A percentile compares a stretch with the other conserved stretches of the same genome.
phyloP scores from a whole-genome alignment of 2,329 filamentous ascomycete species.

The Aspergillus unguis region DNA sequence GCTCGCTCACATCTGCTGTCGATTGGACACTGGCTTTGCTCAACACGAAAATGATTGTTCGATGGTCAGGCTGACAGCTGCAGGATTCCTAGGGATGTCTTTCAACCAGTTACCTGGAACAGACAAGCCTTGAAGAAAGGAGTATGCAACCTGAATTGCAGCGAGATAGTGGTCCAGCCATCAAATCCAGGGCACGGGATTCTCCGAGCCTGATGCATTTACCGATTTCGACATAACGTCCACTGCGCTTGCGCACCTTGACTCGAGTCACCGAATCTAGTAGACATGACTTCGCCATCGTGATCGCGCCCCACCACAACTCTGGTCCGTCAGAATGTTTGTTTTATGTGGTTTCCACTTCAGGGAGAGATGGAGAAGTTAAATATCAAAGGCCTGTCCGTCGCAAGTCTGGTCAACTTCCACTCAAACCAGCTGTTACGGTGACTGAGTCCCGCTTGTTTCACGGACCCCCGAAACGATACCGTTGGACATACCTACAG shows the following conservation, averaged over 20 bases:
- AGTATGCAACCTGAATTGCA: conserved; percentile 1
- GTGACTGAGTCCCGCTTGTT: too few species aligned
- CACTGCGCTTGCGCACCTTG: conserved; percentile 1
- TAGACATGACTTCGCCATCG: conserved; percentile 1
- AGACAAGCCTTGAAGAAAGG: conserved; percentile 2
- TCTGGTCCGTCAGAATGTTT: conserved; percentile 11
- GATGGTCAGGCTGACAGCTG: neutral
- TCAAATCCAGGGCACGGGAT: conserved; percentile 9
- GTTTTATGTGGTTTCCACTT: conserved; percentile 7
- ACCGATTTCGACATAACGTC: conserved; percentile 19
- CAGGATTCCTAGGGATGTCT: neutral
- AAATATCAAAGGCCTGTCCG: conserved; percentile 17
- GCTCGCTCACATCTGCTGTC: neutral
- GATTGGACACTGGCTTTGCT: neutral
- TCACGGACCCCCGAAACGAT: neutral
- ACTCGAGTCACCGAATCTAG: conserved; percentile 3
- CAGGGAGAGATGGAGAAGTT: conserved; percentile 8
- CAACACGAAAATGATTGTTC: neutral
- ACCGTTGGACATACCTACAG: neutral
- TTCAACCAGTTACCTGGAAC: conserved; percentile 13
- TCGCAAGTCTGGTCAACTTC: neutral
- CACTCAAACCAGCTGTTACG: too few species aligned
- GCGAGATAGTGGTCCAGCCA: conserved; percentile 8
- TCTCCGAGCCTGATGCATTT: conserved; percentile 14
- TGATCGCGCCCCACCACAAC: conserved; percentile 11